Conservation (phyloP, 352 stramenopile genomes). For the Globisporangium paddicum region DNA sequence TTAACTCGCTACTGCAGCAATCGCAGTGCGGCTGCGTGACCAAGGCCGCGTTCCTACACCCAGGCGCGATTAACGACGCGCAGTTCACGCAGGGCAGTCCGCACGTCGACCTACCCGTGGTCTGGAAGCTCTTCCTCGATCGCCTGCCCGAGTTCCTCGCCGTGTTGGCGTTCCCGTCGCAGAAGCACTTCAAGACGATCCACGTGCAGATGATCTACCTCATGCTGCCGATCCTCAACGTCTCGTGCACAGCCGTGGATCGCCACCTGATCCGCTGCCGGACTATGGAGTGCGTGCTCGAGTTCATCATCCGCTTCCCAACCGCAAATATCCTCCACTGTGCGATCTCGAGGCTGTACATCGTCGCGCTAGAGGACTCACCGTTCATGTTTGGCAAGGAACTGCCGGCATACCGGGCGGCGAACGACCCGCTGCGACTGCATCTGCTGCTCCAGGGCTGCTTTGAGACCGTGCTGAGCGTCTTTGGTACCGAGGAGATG, state of each 20-base stretch:
- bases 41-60: constrained; percentile 36
- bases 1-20: constrained; percentile 75
- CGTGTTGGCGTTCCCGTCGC: constrained; percentile 22
- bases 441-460: constrained; percentile 47
- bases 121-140: constrained; percentile 59
- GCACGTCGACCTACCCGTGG: constrained; percentile 45
- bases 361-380: constrained; percentile 74
- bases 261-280: constrained; percentile 27
- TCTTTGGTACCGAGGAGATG: constrained; percentile 22
- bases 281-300: constrained; percentile 59
- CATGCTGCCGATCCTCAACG: constrained; percentile 71
- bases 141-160: constrained; percentile 35
- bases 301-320: constrained; percentile 91
- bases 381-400: constrained; percentile 81
- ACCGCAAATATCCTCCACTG: constrained; percentile 79
- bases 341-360: constrained; percentile 60
- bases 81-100: constrained; percentile 30
- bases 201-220: constrained; percentile 75
- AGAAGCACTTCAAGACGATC: constrained; percentile 42
- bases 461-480: constrained; percentile 35
- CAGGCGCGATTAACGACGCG: not conserved
- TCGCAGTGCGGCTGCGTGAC: constrained; percentile 65
- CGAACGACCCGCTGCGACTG: constrained; percentile 44
- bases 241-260: constrained; percentile 58
- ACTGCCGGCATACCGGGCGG: constrained; percentile 48